Evolutionary conservation across 2,329 filamentous ascomycete species (phyloP).

Genomic region (Penicillium aurantiogriseum): DNA sequence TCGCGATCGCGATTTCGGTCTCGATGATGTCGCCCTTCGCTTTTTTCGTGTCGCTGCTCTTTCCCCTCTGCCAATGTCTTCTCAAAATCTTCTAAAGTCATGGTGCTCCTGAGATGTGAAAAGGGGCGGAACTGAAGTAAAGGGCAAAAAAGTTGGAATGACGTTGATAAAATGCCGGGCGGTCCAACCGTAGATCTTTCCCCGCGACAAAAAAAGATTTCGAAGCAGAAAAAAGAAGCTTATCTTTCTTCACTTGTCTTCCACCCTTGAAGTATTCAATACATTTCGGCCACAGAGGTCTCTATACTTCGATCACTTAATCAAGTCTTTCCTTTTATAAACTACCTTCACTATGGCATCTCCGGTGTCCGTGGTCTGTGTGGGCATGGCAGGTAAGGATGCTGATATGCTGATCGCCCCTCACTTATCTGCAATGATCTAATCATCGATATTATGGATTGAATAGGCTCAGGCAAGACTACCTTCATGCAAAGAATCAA

Average conservation of each 20-base stretch:
- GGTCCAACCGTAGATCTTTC: slow-evolving; percentile 32
- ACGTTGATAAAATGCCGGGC: slow-evolving; percentile 33
- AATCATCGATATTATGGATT: slow-evolving; percentile 4
- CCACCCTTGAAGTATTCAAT: not conserved
- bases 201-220: slow-evolving; percentile 33
- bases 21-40: slow-evolving; percentile 37
- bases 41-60: slow-evolving; percentile 38
- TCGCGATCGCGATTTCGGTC: slow-evolving; percentile 35
- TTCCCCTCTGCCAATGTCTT: slow-evolving; percentile 66
- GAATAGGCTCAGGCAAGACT: slow-evolving; percentile 87
- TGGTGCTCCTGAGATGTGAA: slow-evolving; percentile 30
- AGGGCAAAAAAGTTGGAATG: slow-evolving; percentile 29
- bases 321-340: not conserved
- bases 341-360: slow-evolving; percentile 42
- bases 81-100: slow-evolving; percentile 73
- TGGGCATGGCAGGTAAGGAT: slow-evolving; percentile 84
- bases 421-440: slow-evolving; percentile 1
- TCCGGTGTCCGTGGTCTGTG: slow-evolving; percentile 77
- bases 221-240: slow-evolving; percentile 24
- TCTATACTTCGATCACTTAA: not conserved
- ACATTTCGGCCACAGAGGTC: not conserved
- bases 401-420: not conserved
- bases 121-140: slow-evolving; percentile 19
- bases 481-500: slow-evolving; percentile 99
- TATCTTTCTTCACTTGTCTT: slow-evolving; percentile 11